Evolutionary conservation across 1,284 basidiomycete species (phyloP), one percentile per base, ranked within the genome.

Genomic region (Sparassis latifolia): DNA sequence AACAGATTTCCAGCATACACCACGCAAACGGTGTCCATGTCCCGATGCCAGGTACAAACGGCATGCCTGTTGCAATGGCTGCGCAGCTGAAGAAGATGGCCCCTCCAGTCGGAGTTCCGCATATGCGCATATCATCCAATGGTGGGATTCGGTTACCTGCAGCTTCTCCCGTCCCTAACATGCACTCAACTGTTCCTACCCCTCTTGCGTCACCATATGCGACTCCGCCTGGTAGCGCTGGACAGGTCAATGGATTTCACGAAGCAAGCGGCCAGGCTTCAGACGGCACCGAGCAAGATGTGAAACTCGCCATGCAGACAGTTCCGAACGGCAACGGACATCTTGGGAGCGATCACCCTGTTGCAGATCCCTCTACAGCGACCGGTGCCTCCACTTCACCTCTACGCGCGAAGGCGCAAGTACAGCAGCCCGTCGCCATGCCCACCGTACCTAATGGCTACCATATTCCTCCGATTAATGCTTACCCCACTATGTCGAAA

Each of bases 71-170:
- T 0, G 71, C 79, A 0, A 68, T 82, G 9, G 68, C 79, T 1
- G 71, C 79, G 20, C 79, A 78, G 45, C 63, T 82, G 20, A 83
- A 82, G 68, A 77, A 76, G 41, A 62, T 74, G 50, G 66, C 70
- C 1, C 75, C 80, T 1, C 75, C 80, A 3, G 61, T 66, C 10
- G 64, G 69, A 0, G 62, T 77, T 4, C 76, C 79, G 1, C 79
- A 79, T 45, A 72, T 80, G 67, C 76, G 81, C 33, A 78, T 80
- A 37, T 78, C 79, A 0, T 76, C 79, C 0, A 77, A 74, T 39
- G 77, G 75, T 49, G 75, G 68, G 37, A 79, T 78, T 65, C 77
- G 75, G 20, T 75, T 78, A 1, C 71, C 76, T 31, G 58, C 62
- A 5, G 62, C 65, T 3, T 64, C 65, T 9, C 59, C 51, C 37